Conservation (phyloP, 1,284 basidiomycete genomes). For the Microbotryum lychnidis-dioicae region DNA sequence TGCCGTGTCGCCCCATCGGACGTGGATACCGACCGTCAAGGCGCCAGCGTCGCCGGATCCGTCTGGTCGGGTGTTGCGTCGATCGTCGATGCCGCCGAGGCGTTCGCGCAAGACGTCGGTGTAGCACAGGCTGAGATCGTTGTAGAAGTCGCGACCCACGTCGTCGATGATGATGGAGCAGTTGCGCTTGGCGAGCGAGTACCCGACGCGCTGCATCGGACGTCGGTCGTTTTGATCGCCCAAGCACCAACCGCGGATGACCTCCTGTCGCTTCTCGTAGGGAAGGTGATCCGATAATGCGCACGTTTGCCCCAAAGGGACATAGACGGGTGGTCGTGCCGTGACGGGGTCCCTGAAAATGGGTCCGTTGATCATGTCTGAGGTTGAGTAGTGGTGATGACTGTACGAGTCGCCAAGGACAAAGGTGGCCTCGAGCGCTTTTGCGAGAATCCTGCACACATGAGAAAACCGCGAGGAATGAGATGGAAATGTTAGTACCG, state of each 20-base stretch:
- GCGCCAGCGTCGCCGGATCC: not conserved
- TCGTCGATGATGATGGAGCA: slow-evolving; percentile 3
- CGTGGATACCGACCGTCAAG: not conserved
- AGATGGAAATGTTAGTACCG: too few relatives aligned
- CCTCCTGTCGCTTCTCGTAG: not conserved
- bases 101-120: not conserved
- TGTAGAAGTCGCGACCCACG: not conserved
- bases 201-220: too few relatives aligned
- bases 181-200: not conserved
- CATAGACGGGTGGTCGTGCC: not conserved
- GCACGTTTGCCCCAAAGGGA: not conserved
- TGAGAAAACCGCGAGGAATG: not conserved
- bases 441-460: not conserved
- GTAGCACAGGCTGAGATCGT: not conserved
- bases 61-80: too few relatives aligned
- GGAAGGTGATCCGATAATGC: not conserved
- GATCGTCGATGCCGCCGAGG: not conserved
- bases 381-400: not conserved
- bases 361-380: not conserved
- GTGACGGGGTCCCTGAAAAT: too few relatives aligned
- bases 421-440: not conserved
- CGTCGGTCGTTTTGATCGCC: not conserved
- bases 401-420: not conserved
- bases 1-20: slow-evolving; percentile 2
- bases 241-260: not conserved